phyloP scores from a whole-genome alignment of 148 eudicot genomes.

The Heliosperma pusillum region DNA sequence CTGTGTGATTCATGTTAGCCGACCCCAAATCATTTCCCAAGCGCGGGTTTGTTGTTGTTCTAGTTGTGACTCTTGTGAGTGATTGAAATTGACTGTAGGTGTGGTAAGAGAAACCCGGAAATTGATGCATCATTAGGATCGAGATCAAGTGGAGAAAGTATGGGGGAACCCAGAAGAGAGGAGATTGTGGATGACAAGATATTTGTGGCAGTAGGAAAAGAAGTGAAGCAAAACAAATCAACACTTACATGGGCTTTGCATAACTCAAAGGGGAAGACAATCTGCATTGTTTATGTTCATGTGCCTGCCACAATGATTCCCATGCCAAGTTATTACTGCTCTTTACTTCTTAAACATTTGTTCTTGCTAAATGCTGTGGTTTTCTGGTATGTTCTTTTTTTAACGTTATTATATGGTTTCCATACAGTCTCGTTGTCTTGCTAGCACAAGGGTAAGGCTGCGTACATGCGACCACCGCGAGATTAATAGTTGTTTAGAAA shows the following conservation, averaged over 20 bases:
- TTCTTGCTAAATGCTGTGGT: not conserved
- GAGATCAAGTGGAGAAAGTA: constrained; percentile 19
- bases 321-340: constrained; percentile 27
- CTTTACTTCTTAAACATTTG: not conserved
- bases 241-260: constrained; percentile 32
- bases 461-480: not conserved
- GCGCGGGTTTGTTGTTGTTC: not conserved
- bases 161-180: constrained; percentile 7
- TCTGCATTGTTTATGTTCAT: constrained; percentile 38
- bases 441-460: no score
- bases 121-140: not conserved
- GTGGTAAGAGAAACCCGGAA: not conserved
- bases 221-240: constrained; percentile 15
- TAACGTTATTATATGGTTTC: not conserved
- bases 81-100: not conserved
- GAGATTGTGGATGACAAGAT: constrained; percentile 22
- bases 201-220: constrained; percentile 34
- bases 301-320: constrained; percentile 32
- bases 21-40: not conserved
- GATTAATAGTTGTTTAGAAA: not conserved
- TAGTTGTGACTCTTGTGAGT: not conserved
- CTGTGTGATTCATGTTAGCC: not conserved
- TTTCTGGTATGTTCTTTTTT: not conserved
- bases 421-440: no score
- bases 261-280: constrained; percentile 23